Base-by-base conservation (phyloP, 192 early-diverging fungal species). In the Gonapodya sp. region DNA sequence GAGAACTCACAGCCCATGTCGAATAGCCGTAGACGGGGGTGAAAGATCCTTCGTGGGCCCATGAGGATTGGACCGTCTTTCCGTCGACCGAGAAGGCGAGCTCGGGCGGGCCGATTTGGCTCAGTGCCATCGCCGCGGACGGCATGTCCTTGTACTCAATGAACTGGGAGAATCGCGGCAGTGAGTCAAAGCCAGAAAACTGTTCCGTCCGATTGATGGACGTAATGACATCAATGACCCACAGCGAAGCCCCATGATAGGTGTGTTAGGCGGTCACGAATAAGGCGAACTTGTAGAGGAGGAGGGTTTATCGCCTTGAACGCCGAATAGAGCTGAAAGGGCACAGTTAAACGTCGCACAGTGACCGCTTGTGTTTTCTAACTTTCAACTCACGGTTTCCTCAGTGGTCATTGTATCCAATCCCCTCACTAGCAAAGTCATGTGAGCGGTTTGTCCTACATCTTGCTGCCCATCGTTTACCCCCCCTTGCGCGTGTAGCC, bases 401-500 rank as follows among this genome's bases (percentile, higher is more conserved):
- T 92, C 92, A 32, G 89, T 89, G 8, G 91, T 87, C 35, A 93
- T 83, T 30, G 87, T 81, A 73, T 92, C 90, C 35, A 93, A 80
- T 33, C 88, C 87, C 8, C 89, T 87, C 0, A 90, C 82, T 35
- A 93, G 79, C n/a, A 93, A 82, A 14, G 92, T 83, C 34, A 83
- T 81, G 37, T 86, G 86, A n/a, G 89, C 90, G 31, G 83, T 81
- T 8, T 81, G 37, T 1, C 89, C 87, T 24, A 90, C 86, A 82
- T 93, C 92, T 34, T 84, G 82, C 18, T 83, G 46, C 30, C 92
- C 92, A 80, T 91, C 89, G 79, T 93, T 93, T 35, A 91, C 81
- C 24, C 73, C 78, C 35, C 73, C 36, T 72, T 16, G 75, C 18
- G 30, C 75, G 64, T 16, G 64, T 16, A 16, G 64, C 31, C 75